Evolutionary conservation across 345 rosid genomes (phyloP).

Genomic region (Reutealis trisperma): DNA sequence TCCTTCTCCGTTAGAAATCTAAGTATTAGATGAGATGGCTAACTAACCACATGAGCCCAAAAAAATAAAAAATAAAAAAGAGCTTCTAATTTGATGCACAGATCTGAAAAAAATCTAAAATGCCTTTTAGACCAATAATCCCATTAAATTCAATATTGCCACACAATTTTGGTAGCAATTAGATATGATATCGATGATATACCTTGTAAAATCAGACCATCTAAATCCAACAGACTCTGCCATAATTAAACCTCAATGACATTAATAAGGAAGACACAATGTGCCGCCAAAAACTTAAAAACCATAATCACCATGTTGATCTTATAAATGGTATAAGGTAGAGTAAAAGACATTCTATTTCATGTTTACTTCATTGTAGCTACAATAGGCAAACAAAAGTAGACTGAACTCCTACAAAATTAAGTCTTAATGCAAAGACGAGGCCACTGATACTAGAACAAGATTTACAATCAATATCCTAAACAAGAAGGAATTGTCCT

Average conservation of each 20-base stretch:
- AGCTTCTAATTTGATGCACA: background rate
- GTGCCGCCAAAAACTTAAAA: background rate
- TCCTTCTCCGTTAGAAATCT: background rate
- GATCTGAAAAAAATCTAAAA: background rate
- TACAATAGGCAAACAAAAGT: background rate
- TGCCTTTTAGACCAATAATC: background rate
- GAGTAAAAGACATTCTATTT: background rate
- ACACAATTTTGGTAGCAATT: background rate
- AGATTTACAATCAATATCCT: background rate
- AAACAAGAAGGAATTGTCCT: background rate
- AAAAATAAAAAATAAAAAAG: no score
- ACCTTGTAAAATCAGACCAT: background rate
- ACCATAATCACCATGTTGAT: background rate
- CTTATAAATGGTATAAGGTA: background rate
- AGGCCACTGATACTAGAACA: background rate
- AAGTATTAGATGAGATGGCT: no score
- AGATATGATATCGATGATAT: background rate
- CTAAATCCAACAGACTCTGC: background rate
- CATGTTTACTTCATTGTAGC: background rate
- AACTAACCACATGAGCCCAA: no score
- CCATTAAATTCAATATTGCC: background rate
- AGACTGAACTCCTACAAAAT: background rate
- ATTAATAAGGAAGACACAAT: background rate
- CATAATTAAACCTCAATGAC: background rate
- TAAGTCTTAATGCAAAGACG: background rate